Evolutionary conservation across 2,329 filamentous ascomycete genomes (phyloP).

Genomic region (Penicillium thymicola): DNA sequence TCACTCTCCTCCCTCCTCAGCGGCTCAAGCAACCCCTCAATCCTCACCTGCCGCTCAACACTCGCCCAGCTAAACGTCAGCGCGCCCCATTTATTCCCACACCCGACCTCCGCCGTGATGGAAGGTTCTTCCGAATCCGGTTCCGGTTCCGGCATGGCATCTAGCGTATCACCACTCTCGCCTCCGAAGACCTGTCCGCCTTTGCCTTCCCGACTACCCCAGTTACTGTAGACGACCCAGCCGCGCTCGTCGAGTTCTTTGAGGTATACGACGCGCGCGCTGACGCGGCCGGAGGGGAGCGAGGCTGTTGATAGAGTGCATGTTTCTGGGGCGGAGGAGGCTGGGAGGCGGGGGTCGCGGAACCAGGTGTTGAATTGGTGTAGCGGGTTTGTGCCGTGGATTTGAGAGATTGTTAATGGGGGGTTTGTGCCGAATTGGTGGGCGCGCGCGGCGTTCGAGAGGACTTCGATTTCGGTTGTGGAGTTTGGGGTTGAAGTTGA

Average conservation of each 20-base stretch:
- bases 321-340: slow-evolving; percentile 77
- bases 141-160: slow-evolving; percentile 62
- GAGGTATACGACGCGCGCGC: slow-evolving; percentile 83
- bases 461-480: slow-evolving; percentile 31
- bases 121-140: slow-evolving; percentile 19
- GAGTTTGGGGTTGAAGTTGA: slow-evolving; percentile 38
- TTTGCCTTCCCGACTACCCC: slow-evolving; percentile 63
- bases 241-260: slow-evolving; percentile 83
- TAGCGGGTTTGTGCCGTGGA: slow-evolving; percentile 57
- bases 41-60: slow-evolving; percentile 82
- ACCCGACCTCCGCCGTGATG: slow-evolving; percentile 7
- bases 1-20: slow-evolving; percentile 69
- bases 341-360: slow-evolving; percentile 60
- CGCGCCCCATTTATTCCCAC: slow-evolving; percentile 69
- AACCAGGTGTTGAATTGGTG: slow-evolving; percentile 92
- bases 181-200: slow-evolving; percentile 41
- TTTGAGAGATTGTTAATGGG: slow-evolving; percentile 40
- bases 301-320: slow-evolving; percentile 81
- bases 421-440: slow-evolving; percentile 45
- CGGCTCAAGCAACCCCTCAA: slow-evolving; percentile 73
- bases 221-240: slow-evolving; percentile 93
- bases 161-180: slow-evolving; percentile 28
- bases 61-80: slow-evolving; percentile 89
- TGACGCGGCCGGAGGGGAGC: slow-evolving; percentile 79
- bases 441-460: slow-evolving; percentile 40